A percentile compares a stretch with the other conserved stretches of the same genome.
Evolutionary conservation across 371 early-diverging fungal genomes (phyloP).

Genomic region (Mortierella sp.): DNA sequence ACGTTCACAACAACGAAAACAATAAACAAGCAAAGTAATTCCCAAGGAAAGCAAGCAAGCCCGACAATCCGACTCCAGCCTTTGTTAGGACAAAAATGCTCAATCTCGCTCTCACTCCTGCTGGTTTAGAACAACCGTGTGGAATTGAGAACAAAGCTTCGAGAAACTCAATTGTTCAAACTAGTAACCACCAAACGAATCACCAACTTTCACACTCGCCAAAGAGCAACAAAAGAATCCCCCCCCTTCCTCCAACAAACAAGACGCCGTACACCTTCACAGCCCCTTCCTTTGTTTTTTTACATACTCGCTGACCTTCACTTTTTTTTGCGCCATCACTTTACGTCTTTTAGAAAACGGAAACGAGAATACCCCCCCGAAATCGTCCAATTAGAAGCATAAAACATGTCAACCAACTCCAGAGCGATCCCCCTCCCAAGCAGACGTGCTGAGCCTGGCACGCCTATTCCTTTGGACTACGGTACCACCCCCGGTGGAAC

Average conservation of each 20-base stretch:
- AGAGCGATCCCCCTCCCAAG: conserved; percentile 66
- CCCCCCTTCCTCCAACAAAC: not conserved
- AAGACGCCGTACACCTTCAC: not conserved
- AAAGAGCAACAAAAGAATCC: not conserved
- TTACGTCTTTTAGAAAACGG: conserved; percentile 30
- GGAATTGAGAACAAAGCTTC: not conserved
- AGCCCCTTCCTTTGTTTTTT: not conserved
- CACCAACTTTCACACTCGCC: not conserved
- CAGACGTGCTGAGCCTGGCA: conserved; percentile 66
- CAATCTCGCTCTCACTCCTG: too few species aligned
- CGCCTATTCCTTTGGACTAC: conserved; percentile 67
- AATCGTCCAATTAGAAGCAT: conserved; percentile 43
- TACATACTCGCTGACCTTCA: not conserved
- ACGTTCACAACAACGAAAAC: not conserved
- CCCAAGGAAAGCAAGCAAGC: too few species aligned
- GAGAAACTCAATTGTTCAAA: not conserved
- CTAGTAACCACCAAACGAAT: not conserved
- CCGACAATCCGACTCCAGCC: too few species aligned
- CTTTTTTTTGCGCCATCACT: not conserved
- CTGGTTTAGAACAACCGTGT: too few species aligned
- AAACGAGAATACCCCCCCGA: conserved; percentile 54
- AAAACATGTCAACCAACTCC: conserved; percentile 59
- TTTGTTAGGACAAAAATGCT: too few species aligned
- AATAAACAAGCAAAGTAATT: too few species aligned
- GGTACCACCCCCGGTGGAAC: conserved; percentile 73